A percentile compares a stretch with the other conserved stretches of the same genome.
These are phyloP conservation scores for Penicillium sp. DNA, from an alignment of 2,329 filamentous ascomycete genomes.

Conservation along the genomic window DNA sequence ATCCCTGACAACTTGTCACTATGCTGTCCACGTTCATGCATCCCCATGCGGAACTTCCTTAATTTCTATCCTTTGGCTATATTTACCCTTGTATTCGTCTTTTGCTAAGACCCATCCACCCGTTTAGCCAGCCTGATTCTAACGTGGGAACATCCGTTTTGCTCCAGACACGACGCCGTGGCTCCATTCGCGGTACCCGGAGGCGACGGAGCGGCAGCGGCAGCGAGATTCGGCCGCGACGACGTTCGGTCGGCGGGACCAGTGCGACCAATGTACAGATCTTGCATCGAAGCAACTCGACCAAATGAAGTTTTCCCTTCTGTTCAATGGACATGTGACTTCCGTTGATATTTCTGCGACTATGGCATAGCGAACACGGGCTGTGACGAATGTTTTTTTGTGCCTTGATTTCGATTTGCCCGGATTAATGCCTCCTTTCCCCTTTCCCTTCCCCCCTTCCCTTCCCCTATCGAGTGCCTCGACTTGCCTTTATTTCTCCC, in stretches of 20 bases:
- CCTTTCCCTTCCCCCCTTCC: conserved; percentile 21
- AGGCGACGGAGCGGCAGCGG: conserved; percentile 43
- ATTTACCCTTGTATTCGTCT: conserved; percentile 27
- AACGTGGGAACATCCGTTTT: conserved; percentile 45
- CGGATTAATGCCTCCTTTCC: conserved; percentile 20
- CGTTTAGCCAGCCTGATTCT: conserved; percentile 48
- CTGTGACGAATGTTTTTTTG: conserved; percentile 34
- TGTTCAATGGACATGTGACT: conserved; percentile 23
- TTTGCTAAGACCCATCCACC: conserved; percentile 42
- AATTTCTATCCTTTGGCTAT: neutral
- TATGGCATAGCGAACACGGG: conserved; percentile 40
- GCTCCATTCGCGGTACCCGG: conserved; percentile 40
- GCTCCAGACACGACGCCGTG: conserved; percentile 48
- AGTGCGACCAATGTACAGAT: conserved; percentile 34
- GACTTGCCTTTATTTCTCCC: conserved; percentile 21
- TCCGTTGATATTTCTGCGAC: conserved; percentile 28
- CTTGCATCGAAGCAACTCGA: conserved; percentile 44
- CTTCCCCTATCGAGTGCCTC: conserved; percentile 16
- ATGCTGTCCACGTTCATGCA: conserved; percentile 23
- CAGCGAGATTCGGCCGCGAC: conserved; percentile 42
- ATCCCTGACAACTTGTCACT: conserved; percentile 25
- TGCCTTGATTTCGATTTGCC: conserved; percentile 24
- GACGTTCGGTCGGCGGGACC: conserved; percentile 40
- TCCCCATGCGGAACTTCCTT: conserved; percentile 23
- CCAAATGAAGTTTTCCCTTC: conserved; percentile 31